Conservation (phyloP, 345 rosid genomes). For the Dimocarpus longan region DNA sequence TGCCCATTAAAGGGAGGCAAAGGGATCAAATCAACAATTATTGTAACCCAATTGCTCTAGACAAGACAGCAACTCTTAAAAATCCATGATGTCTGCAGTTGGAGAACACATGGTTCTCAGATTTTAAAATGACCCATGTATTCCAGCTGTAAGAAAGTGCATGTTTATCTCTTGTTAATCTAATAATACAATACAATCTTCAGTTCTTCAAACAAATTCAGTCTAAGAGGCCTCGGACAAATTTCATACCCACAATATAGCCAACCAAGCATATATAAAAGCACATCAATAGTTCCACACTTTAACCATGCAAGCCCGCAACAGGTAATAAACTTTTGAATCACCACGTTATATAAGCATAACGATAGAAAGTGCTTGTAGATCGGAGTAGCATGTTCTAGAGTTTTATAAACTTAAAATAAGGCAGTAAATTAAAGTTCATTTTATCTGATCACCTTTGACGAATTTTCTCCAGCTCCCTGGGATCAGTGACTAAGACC, state of each 20-base stretch:
- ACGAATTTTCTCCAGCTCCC: conserved; percentile 98
- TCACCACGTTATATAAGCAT: background rate
- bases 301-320: background rate
- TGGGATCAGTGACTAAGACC: conserved; percentile 88
- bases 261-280: background rate
- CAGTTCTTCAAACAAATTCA: background rate
- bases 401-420: background rate
- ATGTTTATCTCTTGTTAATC: background rate
- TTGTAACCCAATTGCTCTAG: background rate
- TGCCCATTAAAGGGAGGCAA: background rate
- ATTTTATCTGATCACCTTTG: conserved; percentile 54
- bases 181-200: background rate
- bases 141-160: background rate
- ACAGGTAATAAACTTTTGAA: background rate
- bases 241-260: background rate
- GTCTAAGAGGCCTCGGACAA: background rate
- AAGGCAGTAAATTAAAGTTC: conserved; percentile 3
- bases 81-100: background rate
- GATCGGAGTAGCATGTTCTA: background rate
- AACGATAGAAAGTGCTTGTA: background rate
- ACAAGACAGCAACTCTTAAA: conserved; percentile 1
- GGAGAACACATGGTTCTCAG: background rate
- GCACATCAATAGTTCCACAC: background rate
- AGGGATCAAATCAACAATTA: background rate
- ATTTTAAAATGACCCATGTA: background rate